Base-by-base conservation (phyloP, 345 rosid genomes). In the Ailanthus altissimus region DNA sequence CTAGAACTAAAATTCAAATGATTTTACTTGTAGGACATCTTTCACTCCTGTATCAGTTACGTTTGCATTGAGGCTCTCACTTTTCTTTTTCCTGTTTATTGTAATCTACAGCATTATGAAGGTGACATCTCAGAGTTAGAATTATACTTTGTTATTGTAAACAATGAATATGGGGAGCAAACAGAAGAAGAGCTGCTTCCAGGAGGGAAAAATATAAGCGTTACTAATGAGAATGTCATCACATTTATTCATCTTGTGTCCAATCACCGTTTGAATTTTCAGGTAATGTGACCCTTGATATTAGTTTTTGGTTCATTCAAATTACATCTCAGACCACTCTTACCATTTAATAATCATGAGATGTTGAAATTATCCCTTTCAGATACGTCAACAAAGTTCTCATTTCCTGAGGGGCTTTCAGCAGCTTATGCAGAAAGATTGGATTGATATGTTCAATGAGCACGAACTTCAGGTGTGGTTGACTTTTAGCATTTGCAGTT, bases 371-470 rank as follows among this genome's bases (percentile, higher is more conserved):
- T 59, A 28, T 62, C 38, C 32, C 50, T 78, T 79, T 79, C 92
- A 93, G 99, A 96, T 93, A 85, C 93, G 98, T 51, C 98, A 89
- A 43, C 99, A 96, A 83, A 91, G 99, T 87, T 78, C 89, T 81
- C 90, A 96, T 89, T 93, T 96, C 81, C 81, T 93, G 83, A 88
- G 93, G 84, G 99, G 99, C 42, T 91, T 96, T 89, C 94, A 96
- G 88, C 98, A 91, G 86, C 98, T 96, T 79, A 88, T 93, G 75
- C 92, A 88, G 79, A 96, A 86, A 85, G 97, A 89, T 62, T 93
- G 99, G 98, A 92, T 96, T 67, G 97, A 92, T 78, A 96, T 96
- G 99, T 93, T 96, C 77, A 90, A 96, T 64, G 99, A 96, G 83
- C 97, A 96, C 79, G 99, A 96, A 85, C 90, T 96, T 83, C 99